Evolutionary conservation across 768 basidiomycete genomes (phyloP), one percentile per base, ranked within the genome.

Genomic region (Boletales sp.): DNA sequence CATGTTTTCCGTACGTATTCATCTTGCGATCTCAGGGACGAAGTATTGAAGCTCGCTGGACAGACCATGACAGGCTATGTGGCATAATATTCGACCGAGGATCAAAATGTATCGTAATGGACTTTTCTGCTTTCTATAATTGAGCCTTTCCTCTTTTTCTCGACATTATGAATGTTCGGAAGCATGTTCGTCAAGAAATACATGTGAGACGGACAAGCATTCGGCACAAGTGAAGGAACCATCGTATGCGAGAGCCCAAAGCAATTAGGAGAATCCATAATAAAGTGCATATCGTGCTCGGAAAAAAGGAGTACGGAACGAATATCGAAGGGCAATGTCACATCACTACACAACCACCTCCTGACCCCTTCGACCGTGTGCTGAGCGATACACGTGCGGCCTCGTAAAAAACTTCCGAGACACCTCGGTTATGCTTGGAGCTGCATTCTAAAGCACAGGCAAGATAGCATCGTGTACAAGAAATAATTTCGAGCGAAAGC

Each of bases 401-500:
- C 65, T 97, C 95, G 57, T 89, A 81, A 62, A 98, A 94, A 9
- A 94, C 93, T 65, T 98, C 94, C 27, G 82, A 77, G 11, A 98
- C 94, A 5, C 95, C 95, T 42, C 95, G 82, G 58, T 97, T 94
- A 62, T 95, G 93, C 69, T 97, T 97, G 8, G 95, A 94, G 55
- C 93, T 95, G 65, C 95, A 97, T 75, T 98, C 94, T 97, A 24
- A 47, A 30, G 38, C 40, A 27, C 32, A 8, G 11, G 18, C 49
- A 44, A 50, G 40, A 12, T 32, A 21, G 34, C 13, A 30, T n/a
- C 5, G 24, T 27, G 19, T 27, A 27, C 24, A 27, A 27, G 24
- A 6, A 27, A 27, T 10, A n/a, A 47, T 15, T 10, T 18, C 31
- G 32, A 44, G 5, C 43, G 18, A 12, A 34, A 39, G 45, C n/a